Base-by-base conservation (phyloP, 176 grass and related monocot genomes). In the Cenchrus fungigraminus region DNA sequence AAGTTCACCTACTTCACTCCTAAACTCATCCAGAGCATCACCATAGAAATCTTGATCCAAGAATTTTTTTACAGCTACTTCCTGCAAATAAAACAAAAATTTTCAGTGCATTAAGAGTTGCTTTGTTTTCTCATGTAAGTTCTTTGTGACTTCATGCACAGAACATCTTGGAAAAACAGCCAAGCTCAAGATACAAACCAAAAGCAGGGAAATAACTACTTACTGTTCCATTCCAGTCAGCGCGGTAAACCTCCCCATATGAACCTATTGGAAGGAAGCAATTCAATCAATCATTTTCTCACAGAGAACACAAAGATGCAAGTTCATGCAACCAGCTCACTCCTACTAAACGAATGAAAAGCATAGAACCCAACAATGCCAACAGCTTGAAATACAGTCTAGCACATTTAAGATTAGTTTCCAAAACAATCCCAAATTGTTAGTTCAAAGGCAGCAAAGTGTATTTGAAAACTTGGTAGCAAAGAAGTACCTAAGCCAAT, bases 21-120 rank as follows among this genome's bases (percentile, higher is more conserved):
- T 88, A 70, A 99, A 99, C 60, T 99, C 94, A 91, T 96, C 97
- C 77, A 99, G 86, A 81, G 97, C 91, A 88, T 92, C 97, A 42
- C 97, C 97, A 89, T 99, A 99, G 74, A 99, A 99, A 71, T 99
- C 97, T 84, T 99, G 97, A 73, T 99, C 97, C 83, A 99, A 93
- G 81, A 99, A 99, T 82, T 99, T 99, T 87, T 99, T 99, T 52
- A 99, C 97, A 82, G 97, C 97, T 65, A 99, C 97, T 94, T 99
- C 97, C 97, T 99, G 94, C 81, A 87, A 79, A 93, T 78, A 74
- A 79, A 85, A 29, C 46, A 78, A 55, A 85, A 89, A 14, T 32
- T 32, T 25, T 80, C 55, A 86, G 5, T 52, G 31, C 15, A 11
- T 53, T 16, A 53, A 77, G 71, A 22, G 55, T 82, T 76, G 71